Base-by-base conservation (phyloP, 2,329 filamentous ascomycete species). In the Bipolaris oryzae region DNA sequence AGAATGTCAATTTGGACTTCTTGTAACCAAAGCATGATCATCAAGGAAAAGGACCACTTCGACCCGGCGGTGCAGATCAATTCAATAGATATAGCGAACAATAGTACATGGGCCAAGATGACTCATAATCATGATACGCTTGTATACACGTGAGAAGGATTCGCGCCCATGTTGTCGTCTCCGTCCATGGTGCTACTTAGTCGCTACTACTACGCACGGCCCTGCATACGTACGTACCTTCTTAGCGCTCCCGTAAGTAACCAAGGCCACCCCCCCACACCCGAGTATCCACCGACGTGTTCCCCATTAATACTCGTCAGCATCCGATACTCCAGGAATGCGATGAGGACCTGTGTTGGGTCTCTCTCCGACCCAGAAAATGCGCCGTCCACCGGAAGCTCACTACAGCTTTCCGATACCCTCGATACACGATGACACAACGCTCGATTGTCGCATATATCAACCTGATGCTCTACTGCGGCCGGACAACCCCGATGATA, bases 401-500 rank as follows among this genome's bases (percentile, higher is more conserved):
- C 75, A 72, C 21, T 79, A 78, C 62, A 85, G 84, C 68, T 90
- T 97, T 73, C 89, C 87, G 20, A 87, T 98, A 54, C 93, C 93
- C 31, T 96, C 92, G 55, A 78, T 96, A 49, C 85, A 96, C 76
- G 93, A 97, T 76, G 85, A 88, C 57, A 85, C 83, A 10, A 79
- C 82, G 10, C 85, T 99, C 53, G 85, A 93, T 66, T 96, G 92
- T 72, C 90, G 94, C 55, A 78, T 98, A 57, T 96, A 95, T 75
- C 88, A 95, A 66, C 66, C 77, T 35, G 61, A 58, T 39, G 58
- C 38, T 31, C 60, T 69, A 57, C 64, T 69, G 52, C 70, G 55
- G 43, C 53, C 57, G 33, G 31, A 42, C 3, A 34, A 49, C 11
- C 50, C 20, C 51, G n/a, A 31, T 5, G 16, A 25, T 28, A 48